Evolutionary conservation across 2,329 filamentous ascomycete species (phyloP), one percentile per base, ranked within the genome.

Genomic region (Beauveria australis): DNA sequence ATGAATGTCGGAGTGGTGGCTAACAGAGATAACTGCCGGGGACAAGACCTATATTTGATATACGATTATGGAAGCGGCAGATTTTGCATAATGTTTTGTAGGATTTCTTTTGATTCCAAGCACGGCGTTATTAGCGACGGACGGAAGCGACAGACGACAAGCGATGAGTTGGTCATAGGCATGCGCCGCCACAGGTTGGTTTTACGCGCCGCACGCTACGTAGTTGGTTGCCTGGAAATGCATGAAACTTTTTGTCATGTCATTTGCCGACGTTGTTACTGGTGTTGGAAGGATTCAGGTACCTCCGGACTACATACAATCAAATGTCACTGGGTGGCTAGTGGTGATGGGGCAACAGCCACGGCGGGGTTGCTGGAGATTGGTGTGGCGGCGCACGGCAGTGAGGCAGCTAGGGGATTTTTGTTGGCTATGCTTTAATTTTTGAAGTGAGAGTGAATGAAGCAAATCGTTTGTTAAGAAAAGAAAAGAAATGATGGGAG

Each of bases 301-400:
- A 28, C 37, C 53, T 22, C 24, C 1, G n/a, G 7, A 8, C 22
- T 53, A 9, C 52, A 28, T 22, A 43, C 8, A 43, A 26, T 14
- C 28, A 48, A 58, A 58, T 37, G 55, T 33, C 55, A 43, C 46
- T 51, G n/a, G 43, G 44, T 56, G 43, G 53, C 53, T 56, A 16
- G 53, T 28, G 28, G 44, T 48, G 16, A 24, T 57, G 19, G 43
- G 16, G 9, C 8, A 30, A 48, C 43, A 56, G 54, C 55, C 55
- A 58, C 55, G 55, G 55, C 55, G 46, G 55, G 44, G 55, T 44
- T 48, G 5, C 22, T 51, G 33, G 46, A 51, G 55, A 9, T 40
- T 14, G 28, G 22, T 9, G 47, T 16, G 37, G 26, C n/a, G 37
- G 30, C 19, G 24, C 28, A 40, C 30, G 43, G 30, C 44, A 41